Percentiles rank a stretch among this genome's conserved stretches.
These are phyloP conservation scores for Suillus clintonianus DNA, from an alignment of 768 basidiomycete species.

Conservation along the genomic window DNA sequence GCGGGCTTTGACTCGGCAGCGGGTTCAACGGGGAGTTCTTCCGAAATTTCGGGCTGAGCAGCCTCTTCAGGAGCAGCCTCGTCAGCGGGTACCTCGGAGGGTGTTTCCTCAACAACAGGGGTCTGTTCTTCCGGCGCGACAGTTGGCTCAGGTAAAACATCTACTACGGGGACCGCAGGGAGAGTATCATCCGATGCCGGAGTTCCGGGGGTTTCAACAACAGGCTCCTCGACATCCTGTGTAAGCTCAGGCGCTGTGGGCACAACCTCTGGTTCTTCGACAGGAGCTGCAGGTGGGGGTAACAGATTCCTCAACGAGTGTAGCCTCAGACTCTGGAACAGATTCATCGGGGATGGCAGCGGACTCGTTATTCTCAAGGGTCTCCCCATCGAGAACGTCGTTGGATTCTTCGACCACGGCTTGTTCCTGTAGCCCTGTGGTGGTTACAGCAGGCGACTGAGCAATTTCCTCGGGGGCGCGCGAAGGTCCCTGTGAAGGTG, in stretches of 20 bases:
- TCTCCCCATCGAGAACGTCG: slow-evolving; percentile 29
- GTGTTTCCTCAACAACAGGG: background rate
- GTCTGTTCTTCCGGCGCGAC: slow-evolving; percentile 5
- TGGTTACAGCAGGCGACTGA: slow-evolving; percentile 4
- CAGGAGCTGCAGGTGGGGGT: background rate
- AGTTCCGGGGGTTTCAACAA: background rate
- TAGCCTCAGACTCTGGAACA: background rate
- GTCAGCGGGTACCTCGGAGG: background rate
- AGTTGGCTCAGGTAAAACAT: slow-evolving; percentile 5
- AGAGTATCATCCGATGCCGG: slow-evolving; percentile 5
- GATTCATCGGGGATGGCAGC: slow-evolving; percentile 11
- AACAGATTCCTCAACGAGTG: background rate
- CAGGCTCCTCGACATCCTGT: background rate
- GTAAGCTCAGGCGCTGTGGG: background rate
- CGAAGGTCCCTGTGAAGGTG: slow-evolving; percentile 1
- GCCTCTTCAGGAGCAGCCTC: slow-evolving; percentile 5
- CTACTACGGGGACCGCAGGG: slow-evolving; percentile 4
- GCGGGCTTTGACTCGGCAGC: background rate
- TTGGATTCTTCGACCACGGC: slow-evolving; percentile 6
- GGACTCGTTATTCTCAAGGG: slow-evolving; percentile 31
- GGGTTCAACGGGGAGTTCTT: background rate
- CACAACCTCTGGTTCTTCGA: background rate
- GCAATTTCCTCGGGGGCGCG: slow-evolving; percentile 1
- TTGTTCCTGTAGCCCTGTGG: background rate
- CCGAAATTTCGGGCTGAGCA: background rate